Conservation (phyloP, 352 stramenopile species). For the Lagenidium sp. region DNA sequence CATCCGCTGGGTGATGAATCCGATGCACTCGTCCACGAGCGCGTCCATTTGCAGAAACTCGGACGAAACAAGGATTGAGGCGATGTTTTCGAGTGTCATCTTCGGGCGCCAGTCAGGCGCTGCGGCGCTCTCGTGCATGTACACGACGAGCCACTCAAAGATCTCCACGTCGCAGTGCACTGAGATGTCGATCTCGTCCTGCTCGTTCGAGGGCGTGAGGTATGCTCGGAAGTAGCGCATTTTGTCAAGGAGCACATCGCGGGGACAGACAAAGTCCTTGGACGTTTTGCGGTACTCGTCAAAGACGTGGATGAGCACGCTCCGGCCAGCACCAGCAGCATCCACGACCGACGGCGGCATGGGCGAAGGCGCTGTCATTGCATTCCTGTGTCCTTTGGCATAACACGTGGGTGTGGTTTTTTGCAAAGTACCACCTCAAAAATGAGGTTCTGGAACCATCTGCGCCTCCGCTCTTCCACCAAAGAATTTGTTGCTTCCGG, state of each 20-base stretch:
- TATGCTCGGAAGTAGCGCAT: slow-evolving; percentile 91
- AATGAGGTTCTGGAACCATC: no score
- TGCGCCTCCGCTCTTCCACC: slow-evolving; percentile 15
- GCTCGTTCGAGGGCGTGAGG: slow-evolving; percentile 60
- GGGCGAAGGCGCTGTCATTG: no score
- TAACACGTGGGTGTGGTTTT: not conserved
- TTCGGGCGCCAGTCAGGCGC: slow-evolving; percentile 28
- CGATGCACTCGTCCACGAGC: slow-evolving; percentile 78
- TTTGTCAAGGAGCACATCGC: slow-evolving; percentile 70
- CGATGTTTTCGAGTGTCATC: slow-evolving; percentile 64
- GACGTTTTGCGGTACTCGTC: slow-evolving; percentile 82
- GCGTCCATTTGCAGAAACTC: slow-evolving; percentile 89
- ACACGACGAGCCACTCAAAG: slow-evolving; percentile 88
- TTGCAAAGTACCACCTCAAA: slow-evolving; percentile 10
- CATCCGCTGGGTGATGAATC: slow-evolving; percentile 61
- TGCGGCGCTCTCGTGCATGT: slow-evolving; percentile 68
- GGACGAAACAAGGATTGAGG: slow-evolving; percentile 86
- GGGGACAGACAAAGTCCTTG: slow-evolving; percentile 81
- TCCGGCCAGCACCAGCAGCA: slow-evolving; percentile 11
- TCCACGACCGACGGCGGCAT: not conserved
- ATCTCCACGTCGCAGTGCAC: slow-evolving; percentile 91
- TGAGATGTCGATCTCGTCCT: slow-evolving; percentile 90
- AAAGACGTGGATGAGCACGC: slow-evolving; percentile 86
- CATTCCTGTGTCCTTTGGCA: no score
- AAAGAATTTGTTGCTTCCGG: slow-evolving; percentile 11